Evolutionary conservation across 805 yeast species (phyloP).

Genomic region (Tetrapisispora nanseiensis): DNA sequence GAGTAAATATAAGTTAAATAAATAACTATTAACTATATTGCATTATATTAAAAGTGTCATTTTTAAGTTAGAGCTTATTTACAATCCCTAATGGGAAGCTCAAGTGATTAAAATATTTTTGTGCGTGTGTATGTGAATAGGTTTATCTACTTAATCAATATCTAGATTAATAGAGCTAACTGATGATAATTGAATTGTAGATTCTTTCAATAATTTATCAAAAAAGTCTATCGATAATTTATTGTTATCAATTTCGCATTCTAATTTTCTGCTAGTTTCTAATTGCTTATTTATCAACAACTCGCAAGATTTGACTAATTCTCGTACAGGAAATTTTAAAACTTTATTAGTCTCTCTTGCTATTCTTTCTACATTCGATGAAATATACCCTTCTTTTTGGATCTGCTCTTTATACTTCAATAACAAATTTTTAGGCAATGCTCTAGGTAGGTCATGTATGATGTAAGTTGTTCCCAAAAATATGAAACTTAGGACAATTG

Average conservation of each 20-base stretch:
- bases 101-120: no score
- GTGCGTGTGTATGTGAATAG: no score
- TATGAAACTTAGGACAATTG: conserved; percentile 41
- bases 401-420: conserved; percentile 57
- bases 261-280: conserved; percentile 19
- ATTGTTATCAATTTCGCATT: conserved; percentile 16
- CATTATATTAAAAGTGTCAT: no score
- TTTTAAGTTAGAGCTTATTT: no score
- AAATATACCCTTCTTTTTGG: conserved; percentile 63
- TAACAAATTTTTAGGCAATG: conserved; percentile 77
- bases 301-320: conserved; percentile 38
- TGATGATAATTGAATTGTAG: conserved; percentile 14
- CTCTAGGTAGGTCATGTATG: conserved; percentile 75
- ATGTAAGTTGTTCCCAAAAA: conserved; percentile 52
- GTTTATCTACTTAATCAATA: conserved; percentile 26
- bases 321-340: conserved; percentile 70
- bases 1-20: no score
- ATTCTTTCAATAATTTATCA: conserved; percentile 15
- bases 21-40: no score
- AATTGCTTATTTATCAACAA: conserved; percentile 21
- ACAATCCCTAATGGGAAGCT: not conserved
- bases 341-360: conserved; percentile 77
- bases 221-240: conserved; percentile 22
- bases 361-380: conserved; percentile 65
- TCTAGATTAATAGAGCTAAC: conserved; percentile 23